These are phyloP conservation scores for Clonostachys chloroleuca DNA, from an alignment of 2,329 filamentous ascomycete species.

Conservation along the genomic window DNA sequence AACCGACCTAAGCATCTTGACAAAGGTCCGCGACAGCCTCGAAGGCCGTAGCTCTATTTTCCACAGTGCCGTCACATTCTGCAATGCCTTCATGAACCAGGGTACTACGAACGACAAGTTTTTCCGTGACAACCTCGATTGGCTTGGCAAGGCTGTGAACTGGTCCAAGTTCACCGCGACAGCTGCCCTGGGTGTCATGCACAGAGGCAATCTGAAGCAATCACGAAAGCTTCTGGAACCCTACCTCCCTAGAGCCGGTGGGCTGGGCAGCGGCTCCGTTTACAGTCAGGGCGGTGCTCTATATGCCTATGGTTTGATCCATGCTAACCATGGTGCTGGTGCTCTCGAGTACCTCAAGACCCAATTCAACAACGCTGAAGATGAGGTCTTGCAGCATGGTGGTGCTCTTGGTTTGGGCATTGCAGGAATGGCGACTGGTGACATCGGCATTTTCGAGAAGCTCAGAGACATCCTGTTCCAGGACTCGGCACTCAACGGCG, in stretches of 20 bases:
- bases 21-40: constrained; percentile 93
- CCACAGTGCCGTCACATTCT: constrained; percentile 94
- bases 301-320: constrained; percentile 92
- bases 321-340: constrained; percentile 93
- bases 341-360: constrained; percentile 76
- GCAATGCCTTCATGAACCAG: constrained; percentile 98
- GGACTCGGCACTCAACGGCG: constrained; percentile 93
- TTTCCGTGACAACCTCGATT: constrained; percentile 96
- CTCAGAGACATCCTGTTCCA: constrained; percentile 85
- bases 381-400: constrained; percentile 96
- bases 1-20: constrained; percentile 85
- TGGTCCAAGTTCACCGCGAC: constrained; percentile 99
- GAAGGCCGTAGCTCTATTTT: constrained; percentile 98
- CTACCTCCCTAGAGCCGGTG: constrained; percentile 73
- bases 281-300: constrained; percentile 96
- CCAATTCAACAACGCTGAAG: constrained; percentile 71
- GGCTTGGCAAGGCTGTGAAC: constrained; percentile 97
- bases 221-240: constrained; percentile 91
- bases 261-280: constrained; percentile 75
- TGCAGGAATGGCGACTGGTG: constrained; percentile 94
- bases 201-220: constrained; percentile 90
- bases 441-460: constrained; percentile 85
- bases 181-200: constrained; percentile 91
- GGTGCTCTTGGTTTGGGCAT: constrained; percentile 93
- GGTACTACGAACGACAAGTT: constrained; percentile 98